Conservation (phyloP, 306 rosid genomes). For the Acmispon strigosus region DNA sequence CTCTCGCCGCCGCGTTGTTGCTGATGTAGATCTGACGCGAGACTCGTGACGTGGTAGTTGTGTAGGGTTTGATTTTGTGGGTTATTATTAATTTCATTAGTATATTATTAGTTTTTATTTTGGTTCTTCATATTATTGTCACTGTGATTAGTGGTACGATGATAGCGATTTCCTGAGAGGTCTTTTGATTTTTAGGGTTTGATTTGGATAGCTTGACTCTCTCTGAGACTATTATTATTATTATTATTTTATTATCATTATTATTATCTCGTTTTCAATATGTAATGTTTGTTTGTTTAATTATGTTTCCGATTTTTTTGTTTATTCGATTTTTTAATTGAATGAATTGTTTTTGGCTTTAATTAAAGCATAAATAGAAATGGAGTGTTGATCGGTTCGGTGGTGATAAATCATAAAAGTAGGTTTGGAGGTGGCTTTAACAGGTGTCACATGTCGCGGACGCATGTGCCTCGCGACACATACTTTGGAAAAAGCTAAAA, state of each 20-base stretch:
- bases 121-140: background rate
- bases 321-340: too few relatives aligned
- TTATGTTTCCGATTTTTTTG: too few relatives aligned
- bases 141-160: constrained; percentile 1
- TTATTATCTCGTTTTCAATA: background rate
- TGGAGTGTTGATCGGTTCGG: too few relatives aligned
- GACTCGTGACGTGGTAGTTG: background rate
- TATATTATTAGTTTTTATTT: background rate
- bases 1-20: constrained; percentile 30
- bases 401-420: background rate
- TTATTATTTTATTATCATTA: background rate
- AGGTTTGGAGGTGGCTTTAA: background rate
- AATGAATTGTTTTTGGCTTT: too few relatives aligned
- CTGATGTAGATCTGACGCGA: constrained; percentile 43
- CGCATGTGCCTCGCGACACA: constrained; percentile 21
- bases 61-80: constrained; percentile 19
- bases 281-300: background rate
- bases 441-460: constrained; percentile 17
- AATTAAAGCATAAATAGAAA: background rate
- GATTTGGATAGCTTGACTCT: background rate
- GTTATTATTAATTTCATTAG: too few relatives aligned
- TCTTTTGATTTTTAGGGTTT: background rate
- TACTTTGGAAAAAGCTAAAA: background rate
- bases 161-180: background rate
- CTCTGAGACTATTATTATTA: background rate